These are phyloP conservation scores for Galerina sulciceps DNA, from an alignment of 768 basidiomycete genomes.

Conservation along the genomic window DNA sequence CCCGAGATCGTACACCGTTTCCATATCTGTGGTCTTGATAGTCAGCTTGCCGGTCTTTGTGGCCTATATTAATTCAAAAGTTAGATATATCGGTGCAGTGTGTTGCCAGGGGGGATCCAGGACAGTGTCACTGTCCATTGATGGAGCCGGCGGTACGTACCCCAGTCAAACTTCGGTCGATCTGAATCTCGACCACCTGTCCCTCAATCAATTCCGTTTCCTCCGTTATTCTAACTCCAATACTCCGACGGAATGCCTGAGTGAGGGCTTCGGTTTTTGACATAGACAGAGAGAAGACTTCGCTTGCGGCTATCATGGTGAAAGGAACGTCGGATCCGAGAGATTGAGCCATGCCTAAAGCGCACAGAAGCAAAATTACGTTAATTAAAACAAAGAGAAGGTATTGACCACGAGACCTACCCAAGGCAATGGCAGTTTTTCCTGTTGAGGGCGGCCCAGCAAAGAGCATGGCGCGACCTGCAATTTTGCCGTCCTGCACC, in stretches of 20 bases:
- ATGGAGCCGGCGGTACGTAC: constrained; percentile 46
- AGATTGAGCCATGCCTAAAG: constrained; percentile 93
- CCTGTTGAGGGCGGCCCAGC: constrained; percentile 97
- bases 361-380: neutral
- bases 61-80: constrained; percentile 54
- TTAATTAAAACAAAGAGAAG: neutral
- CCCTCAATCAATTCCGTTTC: constrained; percentile 98
- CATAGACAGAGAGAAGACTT: constrained; percentile 98
- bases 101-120: constrained; percentile 10
- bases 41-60: constrained; percentile 98
- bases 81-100: neutral
- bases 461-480: constrained; percentile 95
- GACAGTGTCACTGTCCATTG: constrained; percentile 5
- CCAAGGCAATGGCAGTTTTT: constrained; percentile 97
- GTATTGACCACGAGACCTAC: constrained; percentile 45
- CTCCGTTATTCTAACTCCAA: constrained; percentile 97
- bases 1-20: constrained; percentile 97
- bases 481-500: constrained; percentile 96
- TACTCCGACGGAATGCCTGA: constrained; percentile 93
- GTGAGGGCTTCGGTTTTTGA: constrained; percentile 98
- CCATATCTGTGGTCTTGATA: constrained; percentile 99
- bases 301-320: constrained; percentile 96
- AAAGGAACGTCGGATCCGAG: constrained; percentile 95
- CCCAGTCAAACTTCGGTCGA: constrained; percentile 95
- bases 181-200: constrained; percentile 98